phyloP scores from a whole-genome alignment of 1,284 basidiomycete species.

The Fomitopsis pinicola region DNA sequence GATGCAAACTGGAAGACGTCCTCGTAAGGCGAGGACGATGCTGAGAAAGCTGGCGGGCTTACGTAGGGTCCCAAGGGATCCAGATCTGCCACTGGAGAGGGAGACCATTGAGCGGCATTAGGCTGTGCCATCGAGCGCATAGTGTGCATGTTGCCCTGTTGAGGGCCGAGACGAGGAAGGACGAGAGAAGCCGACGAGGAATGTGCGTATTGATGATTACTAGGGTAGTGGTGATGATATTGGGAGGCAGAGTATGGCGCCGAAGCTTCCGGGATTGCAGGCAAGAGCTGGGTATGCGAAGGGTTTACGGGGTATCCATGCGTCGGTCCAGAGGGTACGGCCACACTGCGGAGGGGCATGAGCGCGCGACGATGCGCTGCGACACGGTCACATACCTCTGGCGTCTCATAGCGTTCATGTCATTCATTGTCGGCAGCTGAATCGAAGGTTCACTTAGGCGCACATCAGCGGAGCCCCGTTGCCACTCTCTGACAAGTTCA shows the following conservation, averaged over 20 bases:
- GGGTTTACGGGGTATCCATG: constrained; percentile 28
- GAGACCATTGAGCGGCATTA: constrained; percentile 19
- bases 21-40: not conserved
- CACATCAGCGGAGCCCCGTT: not conserved
- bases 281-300: constrained; percentile 39
- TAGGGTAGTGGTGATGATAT: constrained; percentile 24
- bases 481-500: not conserved
- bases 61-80: constrained; percentile 60
- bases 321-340: constrained; percentile 17
- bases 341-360: not conserved
- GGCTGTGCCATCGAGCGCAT: constrained; percentile 18
- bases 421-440: constrained; percentile 15
- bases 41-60: constrained; percentile 25
- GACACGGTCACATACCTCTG: constrained; percentile 38
- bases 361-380: constrained; percentile 5
- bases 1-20: constrained; percentile 33
- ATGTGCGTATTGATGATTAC: constrained; percentile 45
- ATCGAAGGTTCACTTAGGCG: constrained; percentile 17
- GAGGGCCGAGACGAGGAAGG: constrained; percentile 21
- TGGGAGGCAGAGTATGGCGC: constrained; percentile 29
- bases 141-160: constrained; percentile 18
- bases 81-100: constrained; percentile 33
- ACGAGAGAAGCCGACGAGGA: constrained; percentile 13
- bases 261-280: constrained; percentile 55
- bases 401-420: constrained; percentile 31